A percentile compares a stretch with the other conserved stretches of the same genome.
These are phyloP conservation scores for Rubus idaeus DNA, from an alignment of 306 rosid species.

Conservation along the genomic window DNA sequence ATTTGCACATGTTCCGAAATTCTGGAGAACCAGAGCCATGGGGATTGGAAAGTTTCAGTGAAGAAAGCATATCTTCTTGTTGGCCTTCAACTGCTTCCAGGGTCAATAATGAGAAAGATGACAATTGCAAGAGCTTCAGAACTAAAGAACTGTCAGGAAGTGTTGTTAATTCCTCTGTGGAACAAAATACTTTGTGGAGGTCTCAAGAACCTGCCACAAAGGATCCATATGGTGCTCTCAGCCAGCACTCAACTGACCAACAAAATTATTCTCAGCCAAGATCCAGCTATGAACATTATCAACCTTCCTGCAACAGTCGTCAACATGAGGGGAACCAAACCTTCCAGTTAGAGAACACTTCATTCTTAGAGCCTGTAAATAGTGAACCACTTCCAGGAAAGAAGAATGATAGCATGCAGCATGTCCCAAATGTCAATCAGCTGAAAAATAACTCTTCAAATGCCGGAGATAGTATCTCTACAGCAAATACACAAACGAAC, in stretches of 20 bases:
- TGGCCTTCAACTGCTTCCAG: conserved; percentile 44
- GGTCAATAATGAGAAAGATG: conserved; percentile 33
- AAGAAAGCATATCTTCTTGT: conserved; percentile 44
- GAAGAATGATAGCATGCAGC: conserved; percentile 32
- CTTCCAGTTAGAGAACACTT: conserved; percentile 35
- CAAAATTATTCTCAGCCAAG: conserved; percentile 32
- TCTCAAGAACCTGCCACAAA: conserved; percentile 37
- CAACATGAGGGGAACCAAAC: conserved; percentile 34
- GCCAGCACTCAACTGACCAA: conserved; percentile 36
- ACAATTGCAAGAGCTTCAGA: conserved; percentile 33
- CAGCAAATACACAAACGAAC: conserved; percentile 29
- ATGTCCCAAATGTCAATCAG: conserved; percentile 26
- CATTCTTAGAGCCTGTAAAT: conserved; percentile 31
- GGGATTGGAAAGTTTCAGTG: conserved; percentile 49
- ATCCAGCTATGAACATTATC: conserved; percentile 26
- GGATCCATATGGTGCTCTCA: conserved; percentile 36
- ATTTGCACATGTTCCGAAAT: conserved; percentile 27
- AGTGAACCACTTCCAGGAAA: conserved; percentile 28
- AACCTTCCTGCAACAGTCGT: conserved; percentile 29
- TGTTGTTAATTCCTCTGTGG: conserved; percentile 27
- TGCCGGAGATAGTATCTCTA: conserved; percentile 28
- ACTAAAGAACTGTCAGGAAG: conserved; percentile 30
- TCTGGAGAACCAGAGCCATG: conserved; percentile 32
- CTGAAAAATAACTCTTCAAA: conserved; percentile 33
- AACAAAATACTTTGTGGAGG: conserved; percentile 32